Base-by-base conservation (phyloP, 768 basidiomycete genomes). In the Boletus coccyginus region DNA sequence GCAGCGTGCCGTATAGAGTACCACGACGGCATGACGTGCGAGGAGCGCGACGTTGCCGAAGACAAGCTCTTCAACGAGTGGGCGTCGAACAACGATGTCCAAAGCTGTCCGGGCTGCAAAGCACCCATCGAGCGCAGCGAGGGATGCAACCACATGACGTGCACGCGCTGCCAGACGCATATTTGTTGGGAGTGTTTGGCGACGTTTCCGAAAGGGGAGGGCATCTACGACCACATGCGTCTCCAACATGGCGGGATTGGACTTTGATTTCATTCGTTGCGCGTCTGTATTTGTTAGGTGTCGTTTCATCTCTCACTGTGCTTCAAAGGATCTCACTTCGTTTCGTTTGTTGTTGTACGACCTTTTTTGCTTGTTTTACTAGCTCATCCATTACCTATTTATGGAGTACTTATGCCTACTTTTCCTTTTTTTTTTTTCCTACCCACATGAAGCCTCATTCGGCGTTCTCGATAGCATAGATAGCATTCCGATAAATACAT, bases 81-180 rank as follows among this genome's bases (percentile, higher is more conserved):
- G 90, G 77, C 79, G 54, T 71, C 67, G 59, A 67, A 68, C 38
- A 80, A 88, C 60, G 83, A 86, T 60, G 87, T 90, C 52, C 88
- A 91, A 74, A 73, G 77, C 33, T 93, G 90, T 67, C 90, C 90
- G 2, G 79, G 79, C 0, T 93, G 90, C 73, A 80, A 80, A 52
- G 78, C 80, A 8, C 77, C 80, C 7, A 91, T 93, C 60, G 88
- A 92, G 70, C 83, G 86, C 40, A 74, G 73, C 31, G 86, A 84
- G 58, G 90, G 90, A 0, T 93, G 90, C 70, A 88, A 93, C 71
- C 90, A 93, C 68, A 84, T 93, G 78, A 85, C 81, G n/a, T 93
- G 90, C 69, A 77, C 76, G 0, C 78, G 79, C 33, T 93, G 90
- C 67, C 79, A 82, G 61, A 84, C 87, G 0, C 90, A 93, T 66